phyloP scores from a whole-genome alignment of 495 filamentous ascomycete genomes.

The Xylaria curta region DNA sequence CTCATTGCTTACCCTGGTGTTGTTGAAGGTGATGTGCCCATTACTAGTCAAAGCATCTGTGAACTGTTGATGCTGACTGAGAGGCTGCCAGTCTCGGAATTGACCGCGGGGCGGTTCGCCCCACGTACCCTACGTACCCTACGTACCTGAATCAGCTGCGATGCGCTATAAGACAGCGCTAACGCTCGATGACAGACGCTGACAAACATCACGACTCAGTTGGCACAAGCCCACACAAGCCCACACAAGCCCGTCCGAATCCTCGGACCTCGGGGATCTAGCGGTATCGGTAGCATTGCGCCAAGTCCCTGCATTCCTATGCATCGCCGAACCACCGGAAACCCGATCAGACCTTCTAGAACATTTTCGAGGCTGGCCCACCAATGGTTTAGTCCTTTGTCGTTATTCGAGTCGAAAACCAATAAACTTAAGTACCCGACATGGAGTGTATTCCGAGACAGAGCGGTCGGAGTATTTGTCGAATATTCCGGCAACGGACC shows the following conservation, averaged over 20 bases:
- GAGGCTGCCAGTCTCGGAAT: slow-evolving; percentile 6
- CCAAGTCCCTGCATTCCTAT: slow-evolving; percentile 4
- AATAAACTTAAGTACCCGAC: background rate
- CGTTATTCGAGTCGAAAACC: background rate
- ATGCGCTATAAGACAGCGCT: slow-evolving; percentile 5
- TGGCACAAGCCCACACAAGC: slow-evolving; percentile 6
- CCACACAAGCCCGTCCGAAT: slow-evolving; percentile 2
- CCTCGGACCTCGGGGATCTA: slow-evolving; percentile 25
- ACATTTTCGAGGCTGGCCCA: background rate
- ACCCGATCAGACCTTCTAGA: background rate
- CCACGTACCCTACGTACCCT: slow-evolving; percentile 2
- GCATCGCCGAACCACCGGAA: slow-evolving; percentile 23
- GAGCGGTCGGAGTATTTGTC: slow-evolving; percentile 5
- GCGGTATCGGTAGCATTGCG: slow-evolving; percentile 6
- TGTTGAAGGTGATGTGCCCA: background rate
- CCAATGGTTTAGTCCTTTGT: too few species aligned
- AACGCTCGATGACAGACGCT: slow-evolving; percentile 35
- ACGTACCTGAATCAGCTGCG: background rate
- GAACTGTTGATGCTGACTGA: slow-evolving; percentile 9
- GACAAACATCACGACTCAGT: slow-evolving; percentile 32
- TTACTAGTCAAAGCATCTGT: background rate
- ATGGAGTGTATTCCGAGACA: slow-evolving; percentile 16
- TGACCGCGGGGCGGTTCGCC: slow-evolving; percentile 10
- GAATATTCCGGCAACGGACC: slow-evolving; percentile 3
- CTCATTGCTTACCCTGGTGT: background rate